These are phyloP conservation scores for Coemansia sp. DNA, from an alignment of 192 early-diverging fungal species.

Conservation along the genomic window DNA sequence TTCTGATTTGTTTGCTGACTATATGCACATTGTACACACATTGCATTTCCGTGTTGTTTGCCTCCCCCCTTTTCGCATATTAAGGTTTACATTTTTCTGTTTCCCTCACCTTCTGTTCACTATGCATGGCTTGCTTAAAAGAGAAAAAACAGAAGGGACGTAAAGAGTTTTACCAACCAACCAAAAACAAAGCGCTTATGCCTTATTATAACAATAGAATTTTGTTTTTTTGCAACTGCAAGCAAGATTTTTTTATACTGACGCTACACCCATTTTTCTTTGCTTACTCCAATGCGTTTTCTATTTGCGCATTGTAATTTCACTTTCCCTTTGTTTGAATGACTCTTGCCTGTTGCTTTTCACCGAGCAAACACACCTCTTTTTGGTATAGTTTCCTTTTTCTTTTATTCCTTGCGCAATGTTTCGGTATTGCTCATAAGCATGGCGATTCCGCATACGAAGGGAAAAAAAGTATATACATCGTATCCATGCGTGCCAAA, in stretches of 20 bases:
- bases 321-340: background rate
- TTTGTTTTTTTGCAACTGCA: background rate
- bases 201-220: background rate
- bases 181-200: background rate
- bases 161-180: background rate
- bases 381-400: background rate
- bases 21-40: conserved; percentile 8
- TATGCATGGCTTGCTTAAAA: conserved; percentile 2
- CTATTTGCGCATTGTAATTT: too few species aligned
- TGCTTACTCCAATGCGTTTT: too few species aligned
- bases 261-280: background rate
- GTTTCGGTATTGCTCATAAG: background rate
- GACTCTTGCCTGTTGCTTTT: background rate
- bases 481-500: background rate
- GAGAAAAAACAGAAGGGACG: background rate
- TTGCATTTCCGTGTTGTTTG: background rate
- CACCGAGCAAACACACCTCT: too few species aligned
- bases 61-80: background rate
- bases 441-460: background rate
- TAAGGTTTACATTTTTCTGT: background rate
- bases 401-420: conserved; percentile 7
- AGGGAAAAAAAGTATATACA: background rate
- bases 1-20: conserved; percentile 4
- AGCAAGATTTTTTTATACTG: too few species aligned
- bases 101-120: background rate